Evolutionary conservation across 768 basidiomycete genomes (phyloP), one percentile per base, ranked within the genome.

Genomic region (Leccinellum luteum): DNA sequence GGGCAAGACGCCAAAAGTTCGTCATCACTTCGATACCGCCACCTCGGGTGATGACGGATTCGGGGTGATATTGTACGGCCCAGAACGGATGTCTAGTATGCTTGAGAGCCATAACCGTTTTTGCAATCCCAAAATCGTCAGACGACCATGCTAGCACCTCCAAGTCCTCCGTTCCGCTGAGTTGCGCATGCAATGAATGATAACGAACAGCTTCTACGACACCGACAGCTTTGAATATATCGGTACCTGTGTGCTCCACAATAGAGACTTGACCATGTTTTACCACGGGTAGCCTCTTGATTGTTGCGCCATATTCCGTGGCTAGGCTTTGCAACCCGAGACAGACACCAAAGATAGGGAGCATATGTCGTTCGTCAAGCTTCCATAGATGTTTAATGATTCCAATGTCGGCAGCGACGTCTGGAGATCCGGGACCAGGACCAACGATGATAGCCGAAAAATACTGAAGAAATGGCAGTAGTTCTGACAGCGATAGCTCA

Each of bases 41-140:
- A 3, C 80, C 82, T 44, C 77, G 74, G 2, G 90, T 93, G 62
- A 87, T 79, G 4, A 89, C 82, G 4, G 91, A 93, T 67, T 93
- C 92, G 6, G 92, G 92, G 68, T 94, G 92, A 68, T 93, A 94
- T 66, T 94, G 92, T 23, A 94, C 92, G 4, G 88, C 90, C 87
- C 89, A 93, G 65, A 91, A 90, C 4, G 92, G 91, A 58, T 78
- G 80, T 23, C 63, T 71, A 51, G 61, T 76, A 67, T 94, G 92
- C 60, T 79, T 81, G 27, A 81, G 73, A 41, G 85, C 90, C 91
- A 94, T 93, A 48, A 90, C 76, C 21, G 91, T 85, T 45, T 64
- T 76, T 6, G 86, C 87, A 58, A 89, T 85, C 53, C 86, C 87
- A 23, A 74, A 74, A 23, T 76, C 83, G 61, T 92, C 90, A 47